These are phyloP conservation scores for Rhizodiscina lignyota DNA, from an alignment of 495 filamentous ascomycete genomes.

Conservation along the genomic window DNA sequence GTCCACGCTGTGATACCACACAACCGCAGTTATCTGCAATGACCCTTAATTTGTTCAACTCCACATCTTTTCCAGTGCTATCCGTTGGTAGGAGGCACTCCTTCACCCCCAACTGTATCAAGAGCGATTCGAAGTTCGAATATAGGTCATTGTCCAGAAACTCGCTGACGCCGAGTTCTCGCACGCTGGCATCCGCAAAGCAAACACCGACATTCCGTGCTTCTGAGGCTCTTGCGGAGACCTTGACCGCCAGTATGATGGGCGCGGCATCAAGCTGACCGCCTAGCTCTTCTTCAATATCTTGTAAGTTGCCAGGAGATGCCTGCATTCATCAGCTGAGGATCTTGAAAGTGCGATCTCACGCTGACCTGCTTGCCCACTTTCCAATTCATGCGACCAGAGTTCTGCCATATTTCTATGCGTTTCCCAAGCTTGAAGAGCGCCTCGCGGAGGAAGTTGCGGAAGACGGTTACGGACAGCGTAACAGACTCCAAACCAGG, in stretches of 20 bases:
- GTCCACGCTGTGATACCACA: slow-evolving; percentile 62
- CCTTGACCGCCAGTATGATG: slow-evolving; percentile 87
- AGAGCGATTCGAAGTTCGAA: slow-evolving; percentile 89
- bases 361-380: slow-evolving; percentile 57
- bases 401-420: slow-evolving; percentile 73
- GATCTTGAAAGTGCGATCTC: no score
- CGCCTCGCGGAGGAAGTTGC: slow-evolving; percentile 88
- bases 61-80: slow-evolving; percentile 63
- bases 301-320: slow-evolving; percentile 89
- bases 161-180: slow-evolving; percentile 91
- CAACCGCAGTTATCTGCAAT: slow-evolving; percentile 88
- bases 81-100: slow-evolving; percentile 78
- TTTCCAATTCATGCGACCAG: slow-evolving; percentile 76
- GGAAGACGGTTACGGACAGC: slow-evolving; percentile 82
- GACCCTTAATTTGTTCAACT: slow-evolving; percentile 69
- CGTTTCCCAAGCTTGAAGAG: slow-evolving; percentile 81
- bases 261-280: slow-evolving; percentile 75
- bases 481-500: slow-evolving; percentile 82
- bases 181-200: slow-evolving; percentile 93
- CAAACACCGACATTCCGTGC: slow-evolving; percentile 82
- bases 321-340: slow-evolving; percentile 32
- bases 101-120: slow-evolving; percentile 92
- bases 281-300: slow-evolving; percentile 91
- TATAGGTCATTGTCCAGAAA: slow-evolving; percentile 97
- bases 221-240: slow-evolving; percentile 71